A percentile compares a stretch with the other conserved stretches of the same genome.
Evolutionary conservation across 2,329 filamentous ascomycete genomes (phyloP).

Genomic region (Parafenestella ontariensis): DNA sequence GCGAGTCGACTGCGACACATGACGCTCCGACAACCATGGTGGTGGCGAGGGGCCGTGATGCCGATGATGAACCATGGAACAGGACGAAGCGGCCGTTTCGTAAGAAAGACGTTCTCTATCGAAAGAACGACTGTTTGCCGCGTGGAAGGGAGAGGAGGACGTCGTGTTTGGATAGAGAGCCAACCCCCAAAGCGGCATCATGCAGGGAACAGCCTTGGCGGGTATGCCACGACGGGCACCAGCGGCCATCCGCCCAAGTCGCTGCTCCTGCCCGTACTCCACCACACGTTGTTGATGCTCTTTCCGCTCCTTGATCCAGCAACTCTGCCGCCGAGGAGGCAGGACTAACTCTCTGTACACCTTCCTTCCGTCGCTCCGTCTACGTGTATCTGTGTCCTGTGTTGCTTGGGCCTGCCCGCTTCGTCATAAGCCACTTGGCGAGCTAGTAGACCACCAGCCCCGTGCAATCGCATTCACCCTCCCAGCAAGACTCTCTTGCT

Average conservation of each 20-base stretch:
- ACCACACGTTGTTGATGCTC: too few species aligned
- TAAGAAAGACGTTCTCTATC: neutral
- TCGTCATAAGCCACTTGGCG: slow-evolving; percentile 1
- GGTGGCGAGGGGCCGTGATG: slow-evolving; percentile 6
- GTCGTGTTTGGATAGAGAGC: neutral
- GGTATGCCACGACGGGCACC: neutral
- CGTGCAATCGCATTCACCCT: neutral
- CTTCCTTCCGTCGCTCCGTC: neutral
- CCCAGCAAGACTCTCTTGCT: neutral
- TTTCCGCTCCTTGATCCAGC: neutral
- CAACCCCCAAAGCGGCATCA: neutral
- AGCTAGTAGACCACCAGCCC: neutral
- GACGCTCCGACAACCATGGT: neutral
- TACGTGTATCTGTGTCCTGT: neutral
- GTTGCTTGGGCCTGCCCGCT: neutral
- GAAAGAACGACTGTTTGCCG: neutral
- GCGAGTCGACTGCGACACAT: slow-evolving; percentile 1
- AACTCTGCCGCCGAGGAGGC: too few species aligned
- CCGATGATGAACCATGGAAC: slow-evolving; percentile 3
- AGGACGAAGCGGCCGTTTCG: neutral
- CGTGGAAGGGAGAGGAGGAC: neutral
- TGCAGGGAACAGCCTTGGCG: neutral
- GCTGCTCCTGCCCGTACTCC: neutral
- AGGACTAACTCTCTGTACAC: too few species aligned
- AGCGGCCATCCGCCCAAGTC: neutral